Evolutionary conservation across 2,329 filamentous ascomycete species (phyloP), one percentile per base, ranked within the genome.

Genomic region (Aquanectria penicillioides): DNA sequence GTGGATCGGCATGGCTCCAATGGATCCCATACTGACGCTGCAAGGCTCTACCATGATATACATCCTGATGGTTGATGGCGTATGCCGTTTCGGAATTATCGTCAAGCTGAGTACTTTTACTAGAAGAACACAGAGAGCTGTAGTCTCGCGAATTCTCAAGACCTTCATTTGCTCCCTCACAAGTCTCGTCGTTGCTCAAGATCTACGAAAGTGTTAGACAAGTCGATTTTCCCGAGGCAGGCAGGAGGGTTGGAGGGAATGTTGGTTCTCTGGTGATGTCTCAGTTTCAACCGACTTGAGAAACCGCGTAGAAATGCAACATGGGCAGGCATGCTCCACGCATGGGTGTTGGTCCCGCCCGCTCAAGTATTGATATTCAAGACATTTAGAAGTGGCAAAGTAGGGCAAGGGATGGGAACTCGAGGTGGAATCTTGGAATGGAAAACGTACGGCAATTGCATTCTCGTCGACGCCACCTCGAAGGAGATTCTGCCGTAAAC

Each of bases 401-500:
- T n/a, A n/a, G 17, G 26, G 22, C 4, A 17, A 22, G 12, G 29
- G 2, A 23, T 33, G 13, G 33, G 31, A n/a, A 12, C 7, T 2
- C 4, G 29, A n/a, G 37, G 18, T 25, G 7, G n/a, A 7, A 44
- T 36, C 22, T 9, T 7, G 18, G 12, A 15, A 33, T 31, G 29
- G 25, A 9, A n/a, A 37, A 72, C 78, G 61, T 76, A 83, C 81
- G 62, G 72, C 74, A 60, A 86, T 75, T 15, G 79, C 79, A 15
- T 77, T 75, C 50, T 82, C 74, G 2, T 73, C 73, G 33, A 86
- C 77, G 5, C 84, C 84, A 22, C 80, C 81, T 57, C 71, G 72
- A 43, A 81, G 70, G 23, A 87, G 78, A 51, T 82, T 85, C n/a
- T 74, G 76, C 15, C 67, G 65, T 17, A 73, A 48, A 25, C 61